Base-by-base conservation (phyloP, 305 asterid genomes). In the Salvia sclarea region DNA sequence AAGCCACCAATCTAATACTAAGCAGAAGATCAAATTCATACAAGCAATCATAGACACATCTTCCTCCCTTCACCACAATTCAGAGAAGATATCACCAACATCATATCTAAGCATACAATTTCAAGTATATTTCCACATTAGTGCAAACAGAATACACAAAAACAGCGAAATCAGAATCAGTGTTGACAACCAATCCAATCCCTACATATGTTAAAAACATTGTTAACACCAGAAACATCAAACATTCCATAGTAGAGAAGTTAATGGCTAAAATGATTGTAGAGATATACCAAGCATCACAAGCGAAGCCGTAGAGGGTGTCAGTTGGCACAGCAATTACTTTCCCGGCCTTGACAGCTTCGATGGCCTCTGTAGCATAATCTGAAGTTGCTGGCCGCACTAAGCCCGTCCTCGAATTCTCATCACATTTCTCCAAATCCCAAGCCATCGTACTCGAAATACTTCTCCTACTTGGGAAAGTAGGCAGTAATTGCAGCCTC, bases 261-360 rank as follows among this genome's bases (percentile, higher is more conserved):
- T 33, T 33, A 33, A 33, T 0, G 38, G 38, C 9, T 6, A 33
- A 33, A 33, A 3, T 0, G 7, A 13, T 8, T 18, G 9, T 2
- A 9, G 17, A 17, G 40, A 73, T 59, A 16, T 83, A 92, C 98
- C 98, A 90, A 82, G 98, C 97, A 79, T 92, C 96, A 66, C 97
- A 92, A 79, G 96, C 95, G 77, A 92, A 92, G 30, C 97, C 98
- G 74, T 92, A 90, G 31, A 92, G 86, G 20, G n/a, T n/a, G 98
- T 92, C 98, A 31, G 98, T 92, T 35, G 97, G 98, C 58, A 90
- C 96, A 61, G 95, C 92, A 75, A 92, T 86, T 24, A 92, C 92
- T 81, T 83, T 82, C 55, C 97, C 95, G n/a, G 84, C 75, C 75
- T 70, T 85, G 41, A 92, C 80, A 70, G 95, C 92, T 71, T 79